Evolutionary conservation across 2,329 filamentous ascomycete species (phyloP), one percentile per base, ranked within the genome.

Genomic region (Ceratocystis huliohia): DNA sequence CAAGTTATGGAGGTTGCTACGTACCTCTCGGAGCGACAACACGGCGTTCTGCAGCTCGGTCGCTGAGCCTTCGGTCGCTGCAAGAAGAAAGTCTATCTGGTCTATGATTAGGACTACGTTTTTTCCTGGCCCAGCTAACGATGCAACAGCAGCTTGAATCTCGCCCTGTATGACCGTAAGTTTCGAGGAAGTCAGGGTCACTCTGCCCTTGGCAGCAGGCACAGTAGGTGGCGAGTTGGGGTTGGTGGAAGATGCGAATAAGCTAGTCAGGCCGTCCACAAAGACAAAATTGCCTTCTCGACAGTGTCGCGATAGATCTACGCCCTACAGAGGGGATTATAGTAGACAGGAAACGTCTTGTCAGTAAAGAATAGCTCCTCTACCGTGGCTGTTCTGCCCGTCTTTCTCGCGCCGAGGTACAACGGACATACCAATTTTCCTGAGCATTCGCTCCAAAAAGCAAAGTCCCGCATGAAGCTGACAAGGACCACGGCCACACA

Each of bases 401-500:
- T 63, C 20, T 33, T 33, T 56, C 22, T 28, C 17, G 45, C 48
- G 28, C 68, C 63, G 45, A 61, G 30, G 61, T 30, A 10, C 28
- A 57, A 61, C 71, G 68, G 56, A 61, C 71, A 69, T 65, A 89
- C 88, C 72, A 91, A 75, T 74, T 86, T 86, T 65, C 84, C 81
- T 1, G 81, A 82, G 63, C 89, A 87, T 2, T 86, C 83, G 69
- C 79, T 85, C 91, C 91, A 96, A 73, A 96, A 95, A 1, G 82
- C 78, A 69, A 82, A 83, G 71, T 93, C 88, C 68, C 89, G 82
- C 75, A 96, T 77, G 76, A 94, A 96, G 77, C 89, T 95, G 67
- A 94, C 85, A 2, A 96, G 79, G 2, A 96, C 79, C 0, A 96
- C 82, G 63, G 78, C 81, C 30, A 74, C 76, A 56, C 76, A 76